Evolutionary conservation across 176 grass and related monocot genomes (phyloP), one percentile per base, ranked within the genome.

Genomic region (Bonia amplexicaulis): DNA sequence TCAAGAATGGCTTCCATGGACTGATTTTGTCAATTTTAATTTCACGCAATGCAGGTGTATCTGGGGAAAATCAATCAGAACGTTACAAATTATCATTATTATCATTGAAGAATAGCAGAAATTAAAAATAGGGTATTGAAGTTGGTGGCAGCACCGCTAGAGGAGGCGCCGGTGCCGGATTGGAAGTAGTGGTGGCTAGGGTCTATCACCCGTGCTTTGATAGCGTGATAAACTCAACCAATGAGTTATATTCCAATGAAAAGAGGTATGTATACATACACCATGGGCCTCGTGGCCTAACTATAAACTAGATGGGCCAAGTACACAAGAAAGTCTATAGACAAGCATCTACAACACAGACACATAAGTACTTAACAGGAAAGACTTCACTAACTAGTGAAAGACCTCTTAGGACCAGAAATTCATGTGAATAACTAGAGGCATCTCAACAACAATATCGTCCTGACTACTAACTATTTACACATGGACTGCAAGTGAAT

Each of bases 21-120:
- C 77, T 89, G 79, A 93, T 87, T 75, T 93, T 96, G 51, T 96
- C 94, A 64, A 96, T 93, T 90, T 89, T 96, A 80, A 96, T 96
- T 90, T 96, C 94, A 85, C 89, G 87, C 64, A 96, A 85, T 62
- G 90, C 84, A 74, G 90, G 91, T 90, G 90, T 87, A 91, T 93
- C 94, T 96, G 71, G 35, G 68, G 82, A 87, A 87, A 58, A 86
- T 71, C 64, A 87, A 83, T 19, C 67, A 82, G 55, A 69, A 52
- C 33, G 37, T 74, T 68, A 89, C 31, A 83, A 83, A 53, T 26
- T 20, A 44, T 44, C 40, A 41, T 41, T 41, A 41, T 41, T 60
- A 71, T 70, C 42, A 79, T 71, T 64, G 63, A 80, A 84, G 23
- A 89, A 69, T 64, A 74, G 39, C 25, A 73, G 12, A 20, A 37